Percentiles rank a stretch among this genome's conserved stretches.
Conservation (phyloP, 1,284 basidiomycete species). For the Cryptococcus sp. region DNA sequence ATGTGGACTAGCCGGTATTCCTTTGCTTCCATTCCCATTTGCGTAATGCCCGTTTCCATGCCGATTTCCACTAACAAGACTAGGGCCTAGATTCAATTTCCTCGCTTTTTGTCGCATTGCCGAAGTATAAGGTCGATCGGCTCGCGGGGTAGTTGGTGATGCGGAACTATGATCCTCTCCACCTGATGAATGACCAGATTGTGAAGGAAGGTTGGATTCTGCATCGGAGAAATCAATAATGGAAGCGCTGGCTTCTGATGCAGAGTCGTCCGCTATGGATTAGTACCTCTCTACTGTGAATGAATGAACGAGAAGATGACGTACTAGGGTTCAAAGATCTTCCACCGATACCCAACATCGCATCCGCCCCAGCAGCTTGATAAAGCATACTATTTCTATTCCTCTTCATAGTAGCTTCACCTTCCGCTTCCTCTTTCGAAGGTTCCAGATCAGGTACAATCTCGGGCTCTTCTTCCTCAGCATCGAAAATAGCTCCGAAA, state of each 20-base stretch:
- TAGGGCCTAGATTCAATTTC: background rate
- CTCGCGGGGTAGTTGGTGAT: background rate
- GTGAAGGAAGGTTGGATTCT: background rate
- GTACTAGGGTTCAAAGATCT: conserved; percentile 40
- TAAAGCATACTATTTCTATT: conserved; percentile 47
- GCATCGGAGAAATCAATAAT: background rate
- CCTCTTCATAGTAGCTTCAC: conserved; percentile 35
- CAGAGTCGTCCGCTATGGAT: conserved; percentile 1
- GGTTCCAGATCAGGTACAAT: background rate
- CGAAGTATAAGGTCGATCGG: conserved; percentile 7
- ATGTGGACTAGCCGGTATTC: conserved; percentile 3
- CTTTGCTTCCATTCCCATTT: background rate
- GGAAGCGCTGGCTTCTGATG: conserved; percentile 14
- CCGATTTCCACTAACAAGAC: background rate
- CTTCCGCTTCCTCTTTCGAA: background rate
- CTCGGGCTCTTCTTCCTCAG: conserved; percentile 1
- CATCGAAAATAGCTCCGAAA: conserved; percentile 80
- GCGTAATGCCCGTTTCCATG: background rate
- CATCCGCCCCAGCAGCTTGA: conserved; percentile 42
- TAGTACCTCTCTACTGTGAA: background rate
- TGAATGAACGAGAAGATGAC: conserved; percentile 1
- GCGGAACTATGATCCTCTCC: background rate
- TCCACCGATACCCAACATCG: conserved; percentile 39
- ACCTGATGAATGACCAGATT: background rate
- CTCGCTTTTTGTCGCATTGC: background rate